Percentiles rank a stretch among this genome's conserved stretches.
phyloP scores from a whole-genome alignment of 805 yeast genomes.

The Jamesozyma jinghongensis region DNA sequence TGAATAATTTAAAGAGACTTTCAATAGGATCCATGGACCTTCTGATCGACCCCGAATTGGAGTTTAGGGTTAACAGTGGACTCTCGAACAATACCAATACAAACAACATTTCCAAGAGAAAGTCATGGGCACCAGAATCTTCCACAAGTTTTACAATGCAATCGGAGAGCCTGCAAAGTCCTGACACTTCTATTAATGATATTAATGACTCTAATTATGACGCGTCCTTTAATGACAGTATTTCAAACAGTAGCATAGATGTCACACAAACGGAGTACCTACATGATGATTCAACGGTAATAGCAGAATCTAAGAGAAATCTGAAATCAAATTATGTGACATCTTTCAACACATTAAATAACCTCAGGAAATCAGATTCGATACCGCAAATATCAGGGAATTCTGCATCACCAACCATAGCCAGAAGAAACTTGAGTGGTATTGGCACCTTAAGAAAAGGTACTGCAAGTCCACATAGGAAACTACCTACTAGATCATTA shows the following conservation, averaged over 20 bases:
- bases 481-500: constrained; percentile 1
- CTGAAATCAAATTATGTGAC: neutral
- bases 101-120: constrained; percentile 6
- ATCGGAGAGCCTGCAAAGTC: neutral
- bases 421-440: constrained; percentile 17
- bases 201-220: constrained; percentile 3
- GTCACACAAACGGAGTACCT: constrained; percentile 24
- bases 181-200: neutral
- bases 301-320: constrained; percentile 1
- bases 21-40: constrained; percentile 52
- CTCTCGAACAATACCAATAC: constrained; percentile 6
- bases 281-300: constrained; percentile 8
- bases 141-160: neutral
- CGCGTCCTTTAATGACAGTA: constrained; percentile 14
- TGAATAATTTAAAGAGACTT: constrained; percentile 62
- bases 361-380: neutral
- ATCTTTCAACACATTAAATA: neutral
- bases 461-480: constrained; percentile 6
- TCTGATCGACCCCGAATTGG: constrained; percentile 64
- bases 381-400: neutral
- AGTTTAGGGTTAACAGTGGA: constrained; percentile 33
- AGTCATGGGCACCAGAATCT: constrained; percentile 11
- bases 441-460: constrained; percentile 20
- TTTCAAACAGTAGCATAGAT: constrained; percentile 13
- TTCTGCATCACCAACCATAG: neutral